A percentile compares a stretch with the other conserved stretches of the same genome.
Evolutionary conservation across 108 stramenopile species (phyloP).

Genomic region (Pseudonitzschia multistriata): DNA sequence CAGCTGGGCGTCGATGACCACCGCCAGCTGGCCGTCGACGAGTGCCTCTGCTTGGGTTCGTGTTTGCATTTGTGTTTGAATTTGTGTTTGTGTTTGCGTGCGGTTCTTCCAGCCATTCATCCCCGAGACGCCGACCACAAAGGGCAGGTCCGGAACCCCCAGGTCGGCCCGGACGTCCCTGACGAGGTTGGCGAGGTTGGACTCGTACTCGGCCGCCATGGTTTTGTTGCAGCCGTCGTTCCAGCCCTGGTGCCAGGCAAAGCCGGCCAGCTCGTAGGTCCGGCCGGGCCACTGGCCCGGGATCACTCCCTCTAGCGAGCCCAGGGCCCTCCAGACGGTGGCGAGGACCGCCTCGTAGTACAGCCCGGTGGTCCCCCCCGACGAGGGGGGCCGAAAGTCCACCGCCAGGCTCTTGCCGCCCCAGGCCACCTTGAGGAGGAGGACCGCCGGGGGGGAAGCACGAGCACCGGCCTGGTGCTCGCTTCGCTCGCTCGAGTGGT

Average conservation of each 20-base stretch:
- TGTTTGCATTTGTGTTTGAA: no score
- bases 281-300: slow-evolving; percentile 10
- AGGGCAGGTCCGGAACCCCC: slow-evolving; percentile 22
- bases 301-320: slow-evolving; percentile 5
- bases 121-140: slow-evolving; percentile 39
- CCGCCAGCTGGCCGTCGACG: no score
- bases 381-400: slow-evolving; percentile 47
- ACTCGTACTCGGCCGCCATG: slow-evolving; percentile 30
- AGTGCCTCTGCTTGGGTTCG: no score
- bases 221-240: slow-evolving; percentile 35
- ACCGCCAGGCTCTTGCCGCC: slow-evolving; percentile 35
- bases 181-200: slow-evolving; percentile 42
- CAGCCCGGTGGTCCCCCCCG: slow-evolving; percentile 13
- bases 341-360: slow-evolving; percentile 18
- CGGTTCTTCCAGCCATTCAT: slow-evolving; percentile 25
- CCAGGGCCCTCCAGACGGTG: slow-evolving; percentile 16
- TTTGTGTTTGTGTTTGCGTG: background rate
- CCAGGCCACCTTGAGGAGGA: slow-evolving; percentile 45
- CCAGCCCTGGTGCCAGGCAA: slow-evolving; percentile 58
- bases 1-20: slow-evolving; percentile 17
- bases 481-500: background rate
- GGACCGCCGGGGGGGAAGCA: background rate
- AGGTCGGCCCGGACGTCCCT: slow-evolving; percentile 39
- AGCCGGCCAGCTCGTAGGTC: slow-evolving; percentile 33
- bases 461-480: background rate